Evolutionary conservation across 1,284 basidiomycete genomes (phyloP), one percentile per base, ranked within the genome.

Genomic region (Puccinia polysora): DNA sequence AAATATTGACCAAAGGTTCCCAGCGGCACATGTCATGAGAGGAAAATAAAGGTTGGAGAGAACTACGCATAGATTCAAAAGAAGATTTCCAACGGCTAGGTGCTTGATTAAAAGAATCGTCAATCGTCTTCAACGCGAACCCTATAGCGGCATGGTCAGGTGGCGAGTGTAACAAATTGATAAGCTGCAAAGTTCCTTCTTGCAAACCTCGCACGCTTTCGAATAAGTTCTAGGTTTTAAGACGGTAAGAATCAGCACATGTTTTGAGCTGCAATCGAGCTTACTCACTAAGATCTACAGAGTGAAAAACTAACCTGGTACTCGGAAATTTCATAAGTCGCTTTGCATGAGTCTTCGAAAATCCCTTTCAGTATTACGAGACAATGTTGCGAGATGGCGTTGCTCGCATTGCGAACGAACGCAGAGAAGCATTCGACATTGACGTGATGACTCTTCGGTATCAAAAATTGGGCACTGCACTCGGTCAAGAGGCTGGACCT

Each of bases 141-240:
- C 68, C 59, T 12, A 71, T 62, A 5, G 68, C 58, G 8, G 68
- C 59, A 63, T 71, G 49, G 38, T 71, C 68, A 25, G 68, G 68
- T 15, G 38, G 18, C 18, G 68, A 23, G 1, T 50, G 43, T 32
- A 55, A 52, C 8, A 71, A 23, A 18, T 59, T 43, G 20, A 38
- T 53, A 6, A 71, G 49, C 7, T 62, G 58, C 18, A 63, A 15
- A 1, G 52, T 43, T 2, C 34, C 68, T 43, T 45, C 59, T 23
- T 71, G 59, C 4, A 71, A 38, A 36, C 40, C 25, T 2, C 59
- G 20, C 18, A 71, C 20, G n/a, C 47, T 43, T 45, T 40, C 56
- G 32, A 59, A 52, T 4, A 63, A 23, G n/a, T 23, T 45, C 60
- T 63, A 23, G n/a, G n/a, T n/a, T n/a, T n/a, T n/a, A n/a, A n/a